A percentile compares a stretch with the other conserved stretches of the same genome.
Conservation (phyloP, 1,139 yeast genomes). For the Zygosaccharomyces sapae region DNA sequence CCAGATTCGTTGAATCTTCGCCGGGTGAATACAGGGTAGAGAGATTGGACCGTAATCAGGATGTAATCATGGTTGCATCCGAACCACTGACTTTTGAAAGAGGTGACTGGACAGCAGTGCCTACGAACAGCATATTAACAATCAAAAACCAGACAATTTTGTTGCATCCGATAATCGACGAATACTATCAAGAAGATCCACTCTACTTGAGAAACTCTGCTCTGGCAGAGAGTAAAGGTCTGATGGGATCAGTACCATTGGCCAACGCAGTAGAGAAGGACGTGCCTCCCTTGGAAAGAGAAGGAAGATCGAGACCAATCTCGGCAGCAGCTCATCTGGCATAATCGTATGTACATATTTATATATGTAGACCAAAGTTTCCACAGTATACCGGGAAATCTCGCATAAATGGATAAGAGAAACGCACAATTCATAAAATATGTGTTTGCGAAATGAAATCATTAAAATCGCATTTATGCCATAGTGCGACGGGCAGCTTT, state of each 20-base stretch:
- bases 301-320: slow-evolving; percentile 54
- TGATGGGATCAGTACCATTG: slow-evolving; percentile 73
- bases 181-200: slow-evolving; percentile 74
- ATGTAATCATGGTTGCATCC: slow-evolving; percentile 92
- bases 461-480: no score
- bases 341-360: no score
- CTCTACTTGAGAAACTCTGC: slow-evolving; percentile 65
- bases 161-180: slow-evolving; percentile 87
- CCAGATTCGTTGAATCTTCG: slow-evolving; percentile 80
- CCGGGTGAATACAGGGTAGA: slow-evolving; percentile 94
- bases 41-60: slow-evolving; percentile 84
- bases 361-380: background rate
- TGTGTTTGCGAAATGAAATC: no score
- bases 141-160: slow-evolving; percentile 81
- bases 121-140: slow-evolving; percentile 81
- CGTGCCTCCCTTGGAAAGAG: slow-evolving; percentile 83
- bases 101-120: slow-evolving; percentile 96
- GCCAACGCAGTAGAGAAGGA: slow-evolving; percentile 47
- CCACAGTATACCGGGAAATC: no score
- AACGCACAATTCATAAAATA: no score
- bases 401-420: no score
- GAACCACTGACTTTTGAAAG: slow-evolving; percentile 96
- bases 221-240: slow-evolving; percentile 85
- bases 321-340: slow-evolving; percentile 16
- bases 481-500: no score